A percentile compares a stretch with the other conserved stretches of the same genome.
Evolutionary conservation across 2,329 filamentous ascomycete species (phyloP).

Genomic region (Beauveria pseudobassiana): DNA sequence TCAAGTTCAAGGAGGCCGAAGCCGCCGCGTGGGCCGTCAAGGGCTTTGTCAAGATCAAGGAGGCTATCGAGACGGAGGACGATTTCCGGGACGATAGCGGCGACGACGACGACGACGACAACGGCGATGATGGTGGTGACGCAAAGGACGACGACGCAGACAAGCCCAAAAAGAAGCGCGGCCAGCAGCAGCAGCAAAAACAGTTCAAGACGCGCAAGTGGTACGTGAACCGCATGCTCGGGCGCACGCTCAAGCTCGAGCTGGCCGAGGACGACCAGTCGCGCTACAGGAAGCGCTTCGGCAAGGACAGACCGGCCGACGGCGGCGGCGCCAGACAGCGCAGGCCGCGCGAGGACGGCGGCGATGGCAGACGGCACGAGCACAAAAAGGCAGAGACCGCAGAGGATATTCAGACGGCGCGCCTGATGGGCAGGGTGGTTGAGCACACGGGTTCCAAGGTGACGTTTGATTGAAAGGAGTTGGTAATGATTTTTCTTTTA

Average conservation of each 20-base stretch:
- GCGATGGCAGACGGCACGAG: constrained; percentile 27
- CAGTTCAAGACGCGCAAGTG: constrained; percentile 59
- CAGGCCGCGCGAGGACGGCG: constrained; percentile 4
- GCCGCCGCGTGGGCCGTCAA: constrained; percentile 63
- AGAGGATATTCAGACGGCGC: constrained; percentile 44
- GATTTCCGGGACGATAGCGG: constrained; percentile 47
- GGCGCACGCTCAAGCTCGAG: constrained; percentile 77
- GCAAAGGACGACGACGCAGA: constrained; percentile 28
- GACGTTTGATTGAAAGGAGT: constrained; percentile 58
- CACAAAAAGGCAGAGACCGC: constrained; percentile 34
- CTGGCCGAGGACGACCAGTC: constrained; percentile 86
- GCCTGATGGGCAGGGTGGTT: constrained; percentile 73
- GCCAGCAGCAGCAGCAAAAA: constrained; percentile 31
- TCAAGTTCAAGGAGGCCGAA: constrained; percentile 76
- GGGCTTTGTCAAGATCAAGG: constrained; percentile 68
- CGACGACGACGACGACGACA: constrained; percentile 25
- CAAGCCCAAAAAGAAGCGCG: constrained; percentile 28
- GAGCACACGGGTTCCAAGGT: constrained; percentile 72
- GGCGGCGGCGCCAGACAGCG: constrained; percentile 19
- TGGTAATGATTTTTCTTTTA: neutral
- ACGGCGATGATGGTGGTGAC: neutral
- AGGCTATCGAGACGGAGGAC: constrained; percentile 55
- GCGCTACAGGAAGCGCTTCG: constrained; percentile 89
- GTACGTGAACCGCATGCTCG: constrained; percentile 79
- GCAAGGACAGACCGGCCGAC: constrained; percentile 56